Percentiles rank a stretch among this genome's conserved stretches.
These are phyloP conservation scores for Aegilops speltoides DNA, from an alignment of 176 grass and related monocot genomes.

Conservation along the genomic window DNA sequence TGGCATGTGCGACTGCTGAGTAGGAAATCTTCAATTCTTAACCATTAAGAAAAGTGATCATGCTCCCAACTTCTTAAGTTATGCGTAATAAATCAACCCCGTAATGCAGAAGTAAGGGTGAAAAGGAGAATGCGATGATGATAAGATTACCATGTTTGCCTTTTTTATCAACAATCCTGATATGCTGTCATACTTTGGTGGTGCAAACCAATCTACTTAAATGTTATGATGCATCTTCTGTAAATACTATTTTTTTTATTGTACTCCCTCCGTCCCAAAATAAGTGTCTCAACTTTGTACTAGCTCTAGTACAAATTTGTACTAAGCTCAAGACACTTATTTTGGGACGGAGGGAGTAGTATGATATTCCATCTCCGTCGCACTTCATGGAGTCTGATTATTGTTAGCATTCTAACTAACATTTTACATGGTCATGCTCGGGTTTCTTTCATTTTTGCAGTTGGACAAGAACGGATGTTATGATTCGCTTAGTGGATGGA, in stretches of 20 bases:
- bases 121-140: background rate
- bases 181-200: conserved; percentile 12
- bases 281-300: no score
- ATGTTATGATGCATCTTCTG: background rate
- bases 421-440: background rate
- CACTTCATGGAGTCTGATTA: background rate
- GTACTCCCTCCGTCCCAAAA: no score
- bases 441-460: background rate
- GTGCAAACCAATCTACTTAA: background rate
- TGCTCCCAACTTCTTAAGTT: background rate
- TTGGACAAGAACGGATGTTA: conserved; percentile 26
- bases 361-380: no score
- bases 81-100: background rate
- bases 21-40: conserved; percentile 37
- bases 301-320: no score
- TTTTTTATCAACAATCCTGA: conserved; percentile 32
- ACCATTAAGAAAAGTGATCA: background rate
- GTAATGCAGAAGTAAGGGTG: background rate
- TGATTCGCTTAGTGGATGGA: conserved; percentile 39
- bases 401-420: background rate
- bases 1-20: conserved; percentile 27
- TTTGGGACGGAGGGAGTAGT: no score
- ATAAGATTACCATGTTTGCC: conserved; percentile 39
- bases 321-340: no score
- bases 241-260: background rate